Conservation (phyloP, 2,329 filamentous ascomycete genomes). For the Aureobasidium mangrovei region DNA sequence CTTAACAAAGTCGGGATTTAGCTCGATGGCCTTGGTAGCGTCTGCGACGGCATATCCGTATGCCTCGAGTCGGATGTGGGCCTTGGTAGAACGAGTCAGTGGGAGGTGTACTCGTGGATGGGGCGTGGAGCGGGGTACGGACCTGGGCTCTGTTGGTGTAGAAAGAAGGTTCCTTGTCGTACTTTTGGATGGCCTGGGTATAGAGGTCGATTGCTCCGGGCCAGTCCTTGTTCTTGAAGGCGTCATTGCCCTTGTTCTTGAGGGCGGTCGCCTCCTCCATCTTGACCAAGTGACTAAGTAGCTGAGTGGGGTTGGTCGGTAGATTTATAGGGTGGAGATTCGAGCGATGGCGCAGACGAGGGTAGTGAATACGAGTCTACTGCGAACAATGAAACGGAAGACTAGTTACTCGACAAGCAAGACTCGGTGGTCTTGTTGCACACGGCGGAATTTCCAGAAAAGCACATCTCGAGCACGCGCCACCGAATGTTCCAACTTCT, state of each 20-base stretch:
- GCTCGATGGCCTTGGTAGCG: conserved; percentile 80
- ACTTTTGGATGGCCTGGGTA: conserved; percentile 73
- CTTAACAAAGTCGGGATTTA: conserved; percentile 84
- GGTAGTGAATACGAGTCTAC: neutral
- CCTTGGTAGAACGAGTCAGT: conserved; percentile 41
- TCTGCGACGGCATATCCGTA: conserved; percentile 90
- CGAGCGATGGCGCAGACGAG: neutral
- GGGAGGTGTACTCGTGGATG: neutral
- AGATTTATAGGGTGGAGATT: neutral
- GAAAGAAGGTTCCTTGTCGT: conserved; percentile 78
- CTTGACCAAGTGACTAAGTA: too few relatives aligned
- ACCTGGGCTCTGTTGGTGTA: conserved; percentile 95
- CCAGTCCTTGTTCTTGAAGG: conserved; percentile 85
- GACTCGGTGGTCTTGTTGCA: neutral
- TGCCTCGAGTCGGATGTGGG: conserved; percentile 88
- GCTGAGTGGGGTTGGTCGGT: neutral
- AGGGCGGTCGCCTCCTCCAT: conserved; percentile 60
- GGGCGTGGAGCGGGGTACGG: conserved; percentile 25
- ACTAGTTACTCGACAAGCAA: neutral
- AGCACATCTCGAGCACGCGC: too few relatives aligned
- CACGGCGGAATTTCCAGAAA: conserved; percentile 4
- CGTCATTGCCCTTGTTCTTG: conserved; percentile 92
- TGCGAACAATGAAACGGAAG: neutral
- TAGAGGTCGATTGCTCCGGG: conserved; percentile 73
- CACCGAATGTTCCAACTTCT: neutral